Conservation (phyloP, 306 rosid genomes). For the Vigna mungo region DNA sequence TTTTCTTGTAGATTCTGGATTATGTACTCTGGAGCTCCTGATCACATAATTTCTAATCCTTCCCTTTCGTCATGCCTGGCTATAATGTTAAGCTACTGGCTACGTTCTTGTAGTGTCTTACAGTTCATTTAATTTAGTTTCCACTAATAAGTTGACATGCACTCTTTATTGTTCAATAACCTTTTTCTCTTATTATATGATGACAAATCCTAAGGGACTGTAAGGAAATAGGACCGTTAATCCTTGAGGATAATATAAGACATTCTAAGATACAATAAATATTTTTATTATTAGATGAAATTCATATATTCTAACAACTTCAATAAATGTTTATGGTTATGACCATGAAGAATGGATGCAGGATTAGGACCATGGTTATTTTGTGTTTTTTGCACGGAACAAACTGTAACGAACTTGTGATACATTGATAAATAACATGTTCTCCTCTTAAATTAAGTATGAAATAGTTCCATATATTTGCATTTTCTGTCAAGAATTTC, state of each 20-base stretch:
- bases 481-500: conserved; percentile 4
- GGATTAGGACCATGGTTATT: conserved; percentile 17
- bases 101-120: too few species aligned
- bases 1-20: too few species aligned
- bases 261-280: too few species aligned
- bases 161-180: background rate
- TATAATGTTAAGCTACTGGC: too few species aligned
- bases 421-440: conserved; percentile 11
- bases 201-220: background rate
- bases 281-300: too few species aligned
- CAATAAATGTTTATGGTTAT: background rate
- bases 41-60: too few species aligned
- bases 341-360: background rate
- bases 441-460: conserved; percentile 10
- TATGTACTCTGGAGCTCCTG: too few species aligned
- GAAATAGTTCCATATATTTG: conserved; percentile 2
- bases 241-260: background rate
- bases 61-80: too few species aligned
- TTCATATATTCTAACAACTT: too few species aligned
- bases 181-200: background rate
- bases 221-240: background rate
- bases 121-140: too few species aligned
- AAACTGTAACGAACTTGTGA: conserved; percentile 4
- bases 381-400: background rate
- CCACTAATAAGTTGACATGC: background rate